These are phyloP conservation scores for Vicia faba DNA, from an alignment of 306 rosid species.

Conservation along the genomic window DNA sequence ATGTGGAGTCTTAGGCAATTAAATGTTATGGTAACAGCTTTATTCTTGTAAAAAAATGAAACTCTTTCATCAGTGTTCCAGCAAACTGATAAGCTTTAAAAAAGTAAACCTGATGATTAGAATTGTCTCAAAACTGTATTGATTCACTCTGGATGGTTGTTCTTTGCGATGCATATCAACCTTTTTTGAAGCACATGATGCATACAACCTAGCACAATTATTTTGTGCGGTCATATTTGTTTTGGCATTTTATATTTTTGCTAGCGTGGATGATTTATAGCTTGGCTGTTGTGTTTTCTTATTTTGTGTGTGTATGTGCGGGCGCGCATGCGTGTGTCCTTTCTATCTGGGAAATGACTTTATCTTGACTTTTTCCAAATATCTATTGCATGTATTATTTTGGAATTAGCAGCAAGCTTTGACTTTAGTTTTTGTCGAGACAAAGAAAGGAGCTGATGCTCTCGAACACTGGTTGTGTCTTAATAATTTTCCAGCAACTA, in stretches of 20 bases:
- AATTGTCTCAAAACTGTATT: neutral
- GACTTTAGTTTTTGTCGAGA: slow-evolving; percentile 97
- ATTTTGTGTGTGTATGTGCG: neutral
- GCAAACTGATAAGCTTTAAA: neutral
- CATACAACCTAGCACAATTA: neutral
- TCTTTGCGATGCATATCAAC: neutral
- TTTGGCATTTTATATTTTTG: neutral
- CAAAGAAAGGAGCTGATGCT: slow-evolving; percentile 98
- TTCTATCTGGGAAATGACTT: neutral
- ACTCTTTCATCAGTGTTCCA: neutral
- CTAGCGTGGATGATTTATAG: neutral
- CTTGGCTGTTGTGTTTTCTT: slow-evolving; percentile 7
- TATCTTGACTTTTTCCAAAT: neutral
- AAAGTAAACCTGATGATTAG: slow-evolving; percentile 8
- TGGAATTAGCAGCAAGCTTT: slow-evolving; percentile 76
- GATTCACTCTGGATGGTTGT: slow-evolving; percentile 15
- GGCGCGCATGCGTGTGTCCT: neutral
- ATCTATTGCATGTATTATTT: slow-evolving; percentile 9
- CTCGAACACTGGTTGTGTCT: slow-evolving; percentile 83
- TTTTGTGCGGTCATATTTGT: neutral
- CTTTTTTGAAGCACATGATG: neutral
- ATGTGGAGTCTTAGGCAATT: neutral
- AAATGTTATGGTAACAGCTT: slow-evolving; percentile 15
- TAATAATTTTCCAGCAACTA: slow-evolving; percentile 95
- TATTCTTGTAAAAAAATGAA: neutral